Evolutionary conservation across 2,329 filamentous ascomycete species (phyloP).

Genomic region (Emericellopsis cladophorae): DNA sequence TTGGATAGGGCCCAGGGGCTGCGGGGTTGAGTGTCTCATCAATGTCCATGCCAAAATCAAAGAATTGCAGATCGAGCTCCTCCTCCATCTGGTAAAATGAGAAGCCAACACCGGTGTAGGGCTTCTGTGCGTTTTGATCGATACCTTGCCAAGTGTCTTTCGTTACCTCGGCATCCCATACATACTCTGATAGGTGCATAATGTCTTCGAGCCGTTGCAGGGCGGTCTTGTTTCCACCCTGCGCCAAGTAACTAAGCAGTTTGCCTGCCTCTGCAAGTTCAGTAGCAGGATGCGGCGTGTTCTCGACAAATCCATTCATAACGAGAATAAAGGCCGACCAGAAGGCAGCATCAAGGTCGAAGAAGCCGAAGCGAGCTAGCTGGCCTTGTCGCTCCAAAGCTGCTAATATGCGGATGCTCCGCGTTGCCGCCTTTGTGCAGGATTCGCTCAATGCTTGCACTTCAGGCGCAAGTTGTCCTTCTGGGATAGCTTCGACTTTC

Average conservation of each 20-base stretch:
- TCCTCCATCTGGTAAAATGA: too few relatives aligned
- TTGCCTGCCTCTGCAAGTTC: conserved; percentile 10
- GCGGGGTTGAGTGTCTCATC: too few relatives aligned
- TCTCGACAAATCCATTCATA: conserved; percentile 14
- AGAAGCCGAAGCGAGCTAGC: conserved; percentile 12
- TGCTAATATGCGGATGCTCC: conserved; percentile 11
- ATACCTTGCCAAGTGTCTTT: too few relatives aligned
- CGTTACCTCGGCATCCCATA: conserved; percentile 9
- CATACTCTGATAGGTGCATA: conserved; percentile 12
- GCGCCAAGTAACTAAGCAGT: conserved; percentile 10
- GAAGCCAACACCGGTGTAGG: too few relatives aligned
- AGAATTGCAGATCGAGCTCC: too few relatives aligned
- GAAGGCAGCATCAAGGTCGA: conserved; percentile 14
- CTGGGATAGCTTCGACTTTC: conserved; percentile 3
- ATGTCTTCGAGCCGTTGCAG: conserved; percentile 10
- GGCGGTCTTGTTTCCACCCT: conserved; percentile 12
- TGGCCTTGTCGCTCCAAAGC: conserved; percentile 7
- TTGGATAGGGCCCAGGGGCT: too few relatives aligned
- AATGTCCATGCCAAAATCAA: too few relatives aligned
- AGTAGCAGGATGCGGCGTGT: conserved; percentile 9
- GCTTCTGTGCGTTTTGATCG: too few relatives aligned
- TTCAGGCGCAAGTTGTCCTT: conserved; percentile 5
- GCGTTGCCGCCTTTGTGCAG: conserved; percentile 12
- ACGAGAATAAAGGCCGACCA: conserved; percentile 13
- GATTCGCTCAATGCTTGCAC: conserved; percentile 9